These are phyloP conservation scores for Xylaria scruposa DNA, from an alignment of 495 filamentous ascomycete genomes.

Conservation along the genomic window DNA sequence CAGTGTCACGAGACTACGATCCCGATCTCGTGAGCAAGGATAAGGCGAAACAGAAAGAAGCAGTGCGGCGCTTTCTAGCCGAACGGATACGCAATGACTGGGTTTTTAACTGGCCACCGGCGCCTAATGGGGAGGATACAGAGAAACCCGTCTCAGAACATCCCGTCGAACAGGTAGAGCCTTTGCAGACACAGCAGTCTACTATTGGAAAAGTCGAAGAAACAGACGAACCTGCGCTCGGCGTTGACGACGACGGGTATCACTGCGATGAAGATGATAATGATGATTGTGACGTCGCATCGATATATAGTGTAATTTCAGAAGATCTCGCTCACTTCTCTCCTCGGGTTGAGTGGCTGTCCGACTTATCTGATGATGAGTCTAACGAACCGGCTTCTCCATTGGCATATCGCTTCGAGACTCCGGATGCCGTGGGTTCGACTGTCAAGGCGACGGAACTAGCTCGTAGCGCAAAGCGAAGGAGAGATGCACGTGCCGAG, in stretches of 20 bases:
- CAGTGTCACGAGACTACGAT: slow-evolving; percentile 48
- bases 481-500: slow-evolving; percentile 72
- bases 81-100: slow-evolving; percentile 67
- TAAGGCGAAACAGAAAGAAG: slow-evolving; percentile 61
- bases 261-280: slow-evolving; percentile 43
- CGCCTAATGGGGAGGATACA: slow-evolving; percentile 6
- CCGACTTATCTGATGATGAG: slow-evolving; percentile 53
- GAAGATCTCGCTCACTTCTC: slow-evolving; percentile 51
- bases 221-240: slow-evolving; percentile 30
- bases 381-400: slow-evolving; percentile 33
- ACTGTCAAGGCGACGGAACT: slow-evolving; percentile 47
- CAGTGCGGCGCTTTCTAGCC: slow-evolving; percentile 56
- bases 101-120: slow-evolving; percentile 55
- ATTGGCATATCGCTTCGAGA: slow-evolving; percentile 69
- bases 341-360: slow-evolving; percentile 55
- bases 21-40: slow-evolving; percentile 61
- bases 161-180: neutral
- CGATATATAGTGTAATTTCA: slow-evolving; percentile 54
- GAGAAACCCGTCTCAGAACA: slow-evolving; percentile 26
- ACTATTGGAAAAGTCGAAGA: neutral
- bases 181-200: neutral
- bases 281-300: slow-evolving; percentile 47
- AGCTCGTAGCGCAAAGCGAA: slow-evolving; percentile 62
- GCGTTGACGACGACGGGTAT: slow-evolving; percentile 46
- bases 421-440: slow-evolving; percentile 63